Conservation (phyloP, 2,329 filamentous ascomycete species). For the Aspergillus oerlinghausenensis region DNA sequence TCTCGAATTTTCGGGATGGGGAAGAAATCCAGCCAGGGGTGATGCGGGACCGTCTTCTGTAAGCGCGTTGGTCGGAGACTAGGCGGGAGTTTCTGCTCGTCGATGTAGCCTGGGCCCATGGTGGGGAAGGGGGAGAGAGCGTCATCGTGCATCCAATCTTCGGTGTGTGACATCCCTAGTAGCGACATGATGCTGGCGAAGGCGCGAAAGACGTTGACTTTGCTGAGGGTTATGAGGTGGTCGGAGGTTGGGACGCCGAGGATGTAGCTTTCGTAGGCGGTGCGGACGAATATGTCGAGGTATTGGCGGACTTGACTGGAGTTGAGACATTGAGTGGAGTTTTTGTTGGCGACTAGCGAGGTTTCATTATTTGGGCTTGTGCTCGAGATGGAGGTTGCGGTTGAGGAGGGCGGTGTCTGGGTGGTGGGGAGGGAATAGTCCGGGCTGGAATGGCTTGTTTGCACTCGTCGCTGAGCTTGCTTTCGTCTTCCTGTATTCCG, state of each 20-base stretch:
- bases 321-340: background rate
- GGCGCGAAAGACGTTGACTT: constrained; percentile 34
- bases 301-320: background rate
- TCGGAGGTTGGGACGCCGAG: constrained; percentile 23
- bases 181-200: constrained; percentile 25
- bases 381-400: background rate
- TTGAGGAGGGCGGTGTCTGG: background rate
- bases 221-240: constrained; percentile 30
- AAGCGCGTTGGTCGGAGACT: constrained; percentile 36
- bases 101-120: constrained; percentile 1
- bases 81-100: constrained; percentile 16
- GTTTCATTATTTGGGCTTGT: background rate
- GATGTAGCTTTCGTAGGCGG: constrained; percentile 23
- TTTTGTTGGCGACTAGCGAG: background rate
- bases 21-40: constrained; percentile 37
- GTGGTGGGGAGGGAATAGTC: background rate
- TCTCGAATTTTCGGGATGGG: constrained; percentile 36
- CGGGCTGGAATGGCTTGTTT: background rate
- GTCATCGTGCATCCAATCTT: constrained; percentile 23
- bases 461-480: constrained; percentile 7
- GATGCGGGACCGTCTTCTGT: constrained; percentile 36
- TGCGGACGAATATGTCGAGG: constrained; percentile 16
- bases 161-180: constrained; percentile 18
- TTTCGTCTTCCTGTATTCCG: constrained; percentile 17
- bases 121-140: constrained; percentile 25